phyloP scores from a whole-genome alignment of 805 yeast species.

The Jamesozyma spencerorum region DNA sequence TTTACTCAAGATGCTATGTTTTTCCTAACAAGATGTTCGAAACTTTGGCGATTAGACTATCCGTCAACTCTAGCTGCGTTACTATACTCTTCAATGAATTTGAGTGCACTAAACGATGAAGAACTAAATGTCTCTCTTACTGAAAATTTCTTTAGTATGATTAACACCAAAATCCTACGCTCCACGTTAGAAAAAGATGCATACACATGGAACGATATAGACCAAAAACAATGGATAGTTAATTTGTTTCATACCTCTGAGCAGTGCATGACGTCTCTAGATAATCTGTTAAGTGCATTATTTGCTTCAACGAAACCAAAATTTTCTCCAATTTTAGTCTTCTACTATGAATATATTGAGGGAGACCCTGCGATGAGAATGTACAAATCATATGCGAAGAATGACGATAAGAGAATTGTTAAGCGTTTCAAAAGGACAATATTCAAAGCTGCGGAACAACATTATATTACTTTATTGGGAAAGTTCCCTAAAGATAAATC shows the following conservation, averaged over 20 bases:
- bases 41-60: slow-evolving; percentile 49
- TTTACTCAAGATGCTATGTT: slow-evolving; percentile 38
- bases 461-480: slow-evolving; percentile 36
- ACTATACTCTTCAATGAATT: slow-evolving; percentile 42
- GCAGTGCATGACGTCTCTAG: slow-evolving; percentile 38
- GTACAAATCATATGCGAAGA: slow-evolving; percentile 11
- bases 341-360: slow-evolving; percentile 44
- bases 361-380: slow-evolving; percentile 33
- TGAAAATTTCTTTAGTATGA: slow-evolving; percentile 30
- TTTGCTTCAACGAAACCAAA: slow-evolving; percentile 44
- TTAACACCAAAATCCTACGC: slow-evolving; percentile 17
- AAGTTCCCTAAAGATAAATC: slow-evolving; percentile 52
- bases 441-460: slow-evolving; percentile 34
- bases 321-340: slow-evolving; percentile 42
- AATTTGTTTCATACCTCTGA: slow-evolving; percentile 39
- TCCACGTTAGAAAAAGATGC: slow-evolving; percentile 20
- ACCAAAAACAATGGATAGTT: slow-evolving; percentile 43
- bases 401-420: slow-evolving; percentile 32
- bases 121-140: slow-evolving; percentile 26
- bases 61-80: slow-evolving; percentile 40
- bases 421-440: slow-evolving; percentile 31
- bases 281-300: slow-evolving; percentile 34
- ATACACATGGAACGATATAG: slow-evolving; percentile 34
- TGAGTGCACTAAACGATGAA: slow-evolving; percentile 26
- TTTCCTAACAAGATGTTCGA: slow-evolving; percentile 38